phyloP scores from a whole-genome alignment of 2,329 filamentous ascomycete genomes.

The Phialophora tarda region DNA sequence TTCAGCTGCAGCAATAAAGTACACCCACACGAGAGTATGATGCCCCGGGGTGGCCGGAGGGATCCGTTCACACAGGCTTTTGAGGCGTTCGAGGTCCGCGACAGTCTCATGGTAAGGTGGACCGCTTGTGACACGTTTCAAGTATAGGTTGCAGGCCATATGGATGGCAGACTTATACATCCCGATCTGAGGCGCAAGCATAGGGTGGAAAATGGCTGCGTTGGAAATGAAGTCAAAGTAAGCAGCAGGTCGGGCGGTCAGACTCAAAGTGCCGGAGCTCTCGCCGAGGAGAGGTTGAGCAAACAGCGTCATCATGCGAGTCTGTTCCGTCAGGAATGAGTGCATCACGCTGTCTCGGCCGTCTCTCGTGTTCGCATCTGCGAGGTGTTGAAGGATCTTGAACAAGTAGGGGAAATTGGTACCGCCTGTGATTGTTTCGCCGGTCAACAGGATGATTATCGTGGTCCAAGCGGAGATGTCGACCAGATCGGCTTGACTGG shows the following conservation, averaged over 20 bases:
- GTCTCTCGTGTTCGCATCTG: constrained; percentile 11
- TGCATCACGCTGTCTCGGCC: constrained; percentile 25
- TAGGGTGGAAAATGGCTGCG: constrained; percentile 22
- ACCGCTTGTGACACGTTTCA: constrained; percentile 31
- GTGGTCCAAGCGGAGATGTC: constrained; percentile 26
- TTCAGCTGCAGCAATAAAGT: too few species aligned
- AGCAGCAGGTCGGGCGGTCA: neutral
- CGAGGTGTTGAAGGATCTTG: constrained; percentile 22
- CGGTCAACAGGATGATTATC: constrained; percentile 37
- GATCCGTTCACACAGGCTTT: too few species aligned
- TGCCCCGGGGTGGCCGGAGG: too few species aligned
- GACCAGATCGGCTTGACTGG: neutral
- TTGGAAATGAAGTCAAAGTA: constrained; percentile 30
- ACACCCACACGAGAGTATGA: too few species aligned
- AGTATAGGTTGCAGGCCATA: constrained; percentile 40
- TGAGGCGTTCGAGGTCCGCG: too few species aligned
- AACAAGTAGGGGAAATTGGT: constrained; percentile 26
- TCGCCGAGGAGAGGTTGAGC: constrained; percentile 36
- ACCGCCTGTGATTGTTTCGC: constrained; percentile 40
- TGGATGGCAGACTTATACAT: constrained; percentile 33
- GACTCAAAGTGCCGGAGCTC: constrained; percentile 15
- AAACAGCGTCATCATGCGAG: constrained; percentile 28
- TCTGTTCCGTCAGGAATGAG: constrained; percentile 26
- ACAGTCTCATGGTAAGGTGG: too few species aligned
- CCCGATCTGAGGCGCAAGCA: constrained; percentile 17